Conservation (phyloP, 805 yeast genomes). For the Millerozyma miso region DNA sequence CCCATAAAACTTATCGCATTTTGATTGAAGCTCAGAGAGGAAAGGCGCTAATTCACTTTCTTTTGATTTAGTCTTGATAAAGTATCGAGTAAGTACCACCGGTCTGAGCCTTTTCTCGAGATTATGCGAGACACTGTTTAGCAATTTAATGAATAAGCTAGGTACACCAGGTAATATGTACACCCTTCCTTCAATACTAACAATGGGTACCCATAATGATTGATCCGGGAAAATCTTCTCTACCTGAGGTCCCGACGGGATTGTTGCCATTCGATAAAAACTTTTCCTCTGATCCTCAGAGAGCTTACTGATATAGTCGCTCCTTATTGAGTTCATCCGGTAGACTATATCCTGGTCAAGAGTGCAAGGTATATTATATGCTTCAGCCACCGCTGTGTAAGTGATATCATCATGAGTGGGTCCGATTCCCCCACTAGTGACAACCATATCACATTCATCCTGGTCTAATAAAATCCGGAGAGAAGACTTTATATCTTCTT, state of each 20-base stretch:
- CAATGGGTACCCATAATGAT: conserved; percentile 81
- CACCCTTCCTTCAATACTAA: conserved; percentile 58
- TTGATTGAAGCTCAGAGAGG: conserved; percentile 48
- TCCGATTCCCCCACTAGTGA: conserved; percentile 76
- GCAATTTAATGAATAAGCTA: conserved; percentile 55
- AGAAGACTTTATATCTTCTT: conserved; percentile 55
- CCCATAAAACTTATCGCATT: conserved; percentile 26
- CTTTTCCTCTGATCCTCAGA: conserved; percentile 49
- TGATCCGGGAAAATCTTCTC: conserved; percentile 37
- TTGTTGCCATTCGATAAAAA: conserved; percentile 73
- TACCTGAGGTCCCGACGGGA: conserved; percentile 51
- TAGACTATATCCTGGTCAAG: conserved; percentile 56
- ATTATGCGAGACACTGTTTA: conserved; percentile 40
- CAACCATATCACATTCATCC: conserved; percentile 57
- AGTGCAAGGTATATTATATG: conserved; percentile 47
- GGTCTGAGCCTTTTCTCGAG: conserved; percentile 23
- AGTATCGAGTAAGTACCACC: conserved; percentile 38
- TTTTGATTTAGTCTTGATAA: conserved; percentile 54
- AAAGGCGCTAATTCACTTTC: conserved; percentile 72
- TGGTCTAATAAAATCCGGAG: conserved; percentile 37
- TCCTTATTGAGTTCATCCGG: conserved; percentile 52
- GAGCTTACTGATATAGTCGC: conserved; percentile 28
- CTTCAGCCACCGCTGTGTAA: conserved; percentile 67
- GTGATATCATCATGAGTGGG: conserved; percentile 92
- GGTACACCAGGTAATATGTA: conserved; percentile 86